phyloP scores from a whole-genome alignment of 768 basidiomycete species.

The Calocera viscosa region DNA sequence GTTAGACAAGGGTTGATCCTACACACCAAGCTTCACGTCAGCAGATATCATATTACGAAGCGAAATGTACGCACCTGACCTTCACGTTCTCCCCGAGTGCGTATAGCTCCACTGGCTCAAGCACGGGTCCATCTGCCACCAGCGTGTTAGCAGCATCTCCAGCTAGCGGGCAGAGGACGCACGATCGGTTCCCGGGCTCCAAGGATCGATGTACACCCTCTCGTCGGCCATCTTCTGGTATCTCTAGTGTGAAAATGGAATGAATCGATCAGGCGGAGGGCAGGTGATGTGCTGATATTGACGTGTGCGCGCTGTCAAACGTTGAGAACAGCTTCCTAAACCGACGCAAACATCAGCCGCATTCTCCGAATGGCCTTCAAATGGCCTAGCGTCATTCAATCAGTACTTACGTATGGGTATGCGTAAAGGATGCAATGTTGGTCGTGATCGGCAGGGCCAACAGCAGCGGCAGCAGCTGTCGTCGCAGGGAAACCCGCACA shows the following conservation, averaged over 20 bases:
- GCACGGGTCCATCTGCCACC: background rate
- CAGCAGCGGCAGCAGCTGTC: too few species aligned
- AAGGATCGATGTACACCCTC: slow-evolving; percentile 7
- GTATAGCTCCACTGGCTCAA: background rate
- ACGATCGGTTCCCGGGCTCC: slow-evolving; percentile 7
- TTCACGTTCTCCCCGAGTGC: slow-evolving; percentile 2
- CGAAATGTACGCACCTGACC: background rate
- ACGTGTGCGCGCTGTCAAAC: background rate
- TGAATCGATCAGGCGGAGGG: background rate
- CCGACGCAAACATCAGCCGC: too few species aligned
- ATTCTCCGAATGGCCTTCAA: too few species aligned
- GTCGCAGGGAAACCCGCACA: background rate
- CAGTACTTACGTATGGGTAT: too few species aligned
- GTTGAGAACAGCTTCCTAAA: too few species aligned
- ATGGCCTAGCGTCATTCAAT: too few species aligned
- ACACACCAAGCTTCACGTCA: background rate
- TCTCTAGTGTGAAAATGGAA: background rate
- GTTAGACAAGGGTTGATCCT: slow-evolving; percentile 5
- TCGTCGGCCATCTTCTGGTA: background rate
- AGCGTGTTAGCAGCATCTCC: background rate
- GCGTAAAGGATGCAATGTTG: too few species aligned
- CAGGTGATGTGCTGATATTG: background rate
- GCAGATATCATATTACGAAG: background rate
- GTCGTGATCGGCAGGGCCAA: too few species aligned
- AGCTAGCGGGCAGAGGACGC: background rate